These are phyloP conservation scores for Neopestalotiopsis sp. DNA, from an alignment of 2,329 filamentous ascomycete species.

Conservation along the genomic window DNA sequence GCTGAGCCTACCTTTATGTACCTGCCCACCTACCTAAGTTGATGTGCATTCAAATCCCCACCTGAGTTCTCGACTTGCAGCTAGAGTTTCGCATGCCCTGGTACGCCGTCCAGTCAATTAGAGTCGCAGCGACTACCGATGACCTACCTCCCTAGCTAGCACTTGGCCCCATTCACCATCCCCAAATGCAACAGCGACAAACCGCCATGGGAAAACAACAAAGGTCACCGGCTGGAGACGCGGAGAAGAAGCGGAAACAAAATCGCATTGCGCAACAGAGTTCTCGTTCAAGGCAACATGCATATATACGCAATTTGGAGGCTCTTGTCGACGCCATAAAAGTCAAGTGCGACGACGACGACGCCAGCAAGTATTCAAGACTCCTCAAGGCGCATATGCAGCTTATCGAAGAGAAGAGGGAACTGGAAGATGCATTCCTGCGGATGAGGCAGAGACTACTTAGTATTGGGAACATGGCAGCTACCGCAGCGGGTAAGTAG, in stretches of 20 bases:
- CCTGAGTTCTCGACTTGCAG: not conserved
- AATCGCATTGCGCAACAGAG: not conserved
- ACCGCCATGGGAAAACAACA: not conserved
- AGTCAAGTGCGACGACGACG: not conserved
- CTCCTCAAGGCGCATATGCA: not conserved
- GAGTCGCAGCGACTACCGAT: too few relatives aligned
- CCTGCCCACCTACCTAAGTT: not conserved
- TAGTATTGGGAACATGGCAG: not conserved
- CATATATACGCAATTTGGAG: not conserved
- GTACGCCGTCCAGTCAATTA: too few relatives aligned
- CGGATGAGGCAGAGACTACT: not conserved
- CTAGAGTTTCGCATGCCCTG: not conserved
- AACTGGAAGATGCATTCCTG: not conserved
- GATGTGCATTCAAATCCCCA: not conserved
- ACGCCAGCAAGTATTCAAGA: not conserved
- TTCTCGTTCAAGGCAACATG: not conserved
- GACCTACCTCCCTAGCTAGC: too few relatives aligned
- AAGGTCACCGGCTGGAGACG: not conserved
- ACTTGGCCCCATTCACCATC: not conserved
- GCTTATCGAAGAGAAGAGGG: not conserved
- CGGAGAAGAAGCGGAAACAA: not conserved
- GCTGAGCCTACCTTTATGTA: too few relatives aligned
- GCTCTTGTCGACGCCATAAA: not conserved
- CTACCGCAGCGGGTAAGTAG: not conserved
- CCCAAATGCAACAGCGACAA: not conserved